These are phyloP conservation scores for Aureobasidium melanogenum DNA, from an alignment of 2,329 filamentous ascomycete genomes.

Conservation along the genomic window DNA sequence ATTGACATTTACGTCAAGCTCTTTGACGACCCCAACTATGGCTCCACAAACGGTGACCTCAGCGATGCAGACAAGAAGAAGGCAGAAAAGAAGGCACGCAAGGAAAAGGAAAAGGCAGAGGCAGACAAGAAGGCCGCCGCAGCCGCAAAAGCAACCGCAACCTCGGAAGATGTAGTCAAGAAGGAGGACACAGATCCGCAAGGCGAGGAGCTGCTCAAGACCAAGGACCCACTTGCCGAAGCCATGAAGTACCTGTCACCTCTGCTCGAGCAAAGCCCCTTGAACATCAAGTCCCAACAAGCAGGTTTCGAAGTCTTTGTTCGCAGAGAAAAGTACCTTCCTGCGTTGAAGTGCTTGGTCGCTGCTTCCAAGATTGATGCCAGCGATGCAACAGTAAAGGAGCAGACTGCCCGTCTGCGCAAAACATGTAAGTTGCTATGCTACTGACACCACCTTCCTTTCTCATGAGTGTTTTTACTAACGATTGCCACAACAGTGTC, in stretches of 20 bases:
- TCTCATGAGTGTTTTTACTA: not conserved
- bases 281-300: constrained; percentile 72
- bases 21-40: constrained; percentile 67
- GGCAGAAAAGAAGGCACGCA: constrained; percentile 59
- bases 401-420: constrained; percentile 64
- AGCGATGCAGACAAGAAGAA: constrained; percentile 77
- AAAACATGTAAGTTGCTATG: constrained; percentile 37
- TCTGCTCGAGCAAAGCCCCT: constrained; percentile 72
- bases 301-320: constrained; percentile 87
- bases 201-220: constrained; percentile 70
- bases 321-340: constrained; percentile 74
- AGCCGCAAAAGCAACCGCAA: constrained; percentile 44
- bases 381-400: constrained; percentile 62
- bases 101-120: constrained; percentile 70
- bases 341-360: constrained; percentile 78
- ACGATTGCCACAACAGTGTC: constrained; percentile 19
- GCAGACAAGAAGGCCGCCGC: constrained; percentile 58
- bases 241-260: constrained; percentile 79
- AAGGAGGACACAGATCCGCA: constrained; percentile 87
- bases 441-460: no score
- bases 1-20: constrained; percentile 72
- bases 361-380: constrained; percentile 62
- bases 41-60: constrained; percentile 59
- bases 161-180: constrained; percentile 55
- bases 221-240: constrained; percentile 72